These are phyloP conservation scores for Mimosa bimucronata DNA, from an alignment of 306 rosid species.

Conservation along the genomic window DNA sequence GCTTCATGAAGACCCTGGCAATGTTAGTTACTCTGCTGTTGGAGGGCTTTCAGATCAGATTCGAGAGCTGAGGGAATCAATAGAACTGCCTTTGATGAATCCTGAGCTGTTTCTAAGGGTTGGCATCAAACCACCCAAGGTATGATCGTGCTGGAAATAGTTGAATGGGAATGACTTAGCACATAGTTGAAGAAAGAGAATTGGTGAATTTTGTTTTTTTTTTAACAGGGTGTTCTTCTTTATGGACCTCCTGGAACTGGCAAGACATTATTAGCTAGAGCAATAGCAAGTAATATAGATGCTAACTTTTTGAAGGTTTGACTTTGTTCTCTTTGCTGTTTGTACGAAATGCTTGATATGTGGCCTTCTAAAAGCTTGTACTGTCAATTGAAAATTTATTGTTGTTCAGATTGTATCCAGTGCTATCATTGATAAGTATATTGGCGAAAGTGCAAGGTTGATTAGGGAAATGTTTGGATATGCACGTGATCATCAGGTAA, in stretches of 20 bases:
- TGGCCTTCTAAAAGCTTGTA: neutral
- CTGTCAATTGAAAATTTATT: slow-evolving; percentile 6
- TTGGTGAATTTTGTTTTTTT: neutral
- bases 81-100: slow-evolving; percentile 82
- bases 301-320: slow-evolving; percentile 81
- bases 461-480: slow-evolving; percentile 85
- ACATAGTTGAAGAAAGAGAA: neutral
- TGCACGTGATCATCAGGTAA: slow-evolving; percentile 95
- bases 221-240: slow-evolving; percentile 90
- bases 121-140: slow-evolving; percentile 94
- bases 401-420: slow-evolving; percentile 71
- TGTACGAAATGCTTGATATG: neutral
- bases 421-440: slow-evolving; percentile 70
- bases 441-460: slow-evolving; percentile 76
- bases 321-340: slow-evolving; percentile 4
- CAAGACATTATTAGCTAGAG: slow-evolving; percentile 79
- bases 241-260: slow-evolving; percentile 97
- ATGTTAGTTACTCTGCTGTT: slow-evolving; percentile 80
- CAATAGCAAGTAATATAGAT: slow-evolving; percentile 87
- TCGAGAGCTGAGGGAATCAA: slow-evolving; percentile 72
- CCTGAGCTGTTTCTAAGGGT: slow-evolving; percentile 85
- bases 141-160: slow-evolving; percentile 17
- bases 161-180: neutral
- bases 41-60: slow-evolving; percentile 92
- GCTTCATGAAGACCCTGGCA: slow-evolving; percentile 87